A percentile compares a stretch with the other conserved stretches of the same genome.
These are phyloP conservation scores for Podila epigama DNA, from an alignment of 192 early-diverging fungal genomes.

Conservation along the genomic window DNA sequence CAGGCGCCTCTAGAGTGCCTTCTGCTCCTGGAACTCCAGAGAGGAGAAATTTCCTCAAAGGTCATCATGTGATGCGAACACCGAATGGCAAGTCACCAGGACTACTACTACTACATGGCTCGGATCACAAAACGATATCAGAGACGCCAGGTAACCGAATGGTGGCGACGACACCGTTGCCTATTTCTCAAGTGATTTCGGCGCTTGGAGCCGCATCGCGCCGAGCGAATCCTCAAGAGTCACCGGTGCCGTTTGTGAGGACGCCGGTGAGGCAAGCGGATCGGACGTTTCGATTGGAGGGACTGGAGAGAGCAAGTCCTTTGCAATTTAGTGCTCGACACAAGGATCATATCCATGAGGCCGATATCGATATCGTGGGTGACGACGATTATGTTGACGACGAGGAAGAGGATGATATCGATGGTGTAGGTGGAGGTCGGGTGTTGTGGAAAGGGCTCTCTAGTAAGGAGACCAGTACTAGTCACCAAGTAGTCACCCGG, in stretches of 20 bases:
- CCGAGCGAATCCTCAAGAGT: constrained; percentile 8
- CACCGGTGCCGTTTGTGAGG: constrained; percentile 23
- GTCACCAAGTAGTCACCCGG: too few relatives aligned
- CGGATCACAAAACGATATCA: neutral
- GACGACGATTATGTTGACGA: neutral
- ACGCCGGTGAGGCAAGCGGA: constrained; percentile 22
- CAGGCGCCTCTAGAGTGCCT: too few relatives aligned
- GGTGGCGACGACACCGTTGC: constrained; percentile 23
- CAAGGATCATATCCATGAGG: neutral
- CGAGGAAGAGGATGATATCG: too few relatives aligned
- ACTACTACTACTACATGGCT: neutral
- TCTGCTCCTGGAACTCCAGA: too few relatives aligned
- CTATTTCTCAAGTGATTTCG: constrained; percentile 35
- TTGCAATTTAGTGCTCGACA: neutral
- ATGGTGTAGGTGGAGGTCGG: too few relatives aligned
- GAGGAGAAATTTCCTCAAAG: too few relatives aligned
- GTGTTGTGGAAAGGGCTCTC: too few relatives aligned
- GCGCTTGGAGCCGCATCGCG: constrained; percentile 43
- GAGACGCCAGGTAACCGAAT: too few relatives aligned
- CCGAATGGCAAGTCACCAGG: too few relatives aligned
- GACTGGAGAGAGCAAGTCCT: too few relatives aligned
- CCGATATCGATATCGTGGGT: neutral
- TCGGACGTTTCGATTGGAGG: constrained; percentile 9
- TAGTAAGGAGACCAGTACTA: too few relatives aligned
- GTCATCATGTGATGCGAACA: too few relatives aligned